Conservation (phyloP, 2,329 filamentous ascomycete species). For the Colletotrichum simmondsii region DNA sequence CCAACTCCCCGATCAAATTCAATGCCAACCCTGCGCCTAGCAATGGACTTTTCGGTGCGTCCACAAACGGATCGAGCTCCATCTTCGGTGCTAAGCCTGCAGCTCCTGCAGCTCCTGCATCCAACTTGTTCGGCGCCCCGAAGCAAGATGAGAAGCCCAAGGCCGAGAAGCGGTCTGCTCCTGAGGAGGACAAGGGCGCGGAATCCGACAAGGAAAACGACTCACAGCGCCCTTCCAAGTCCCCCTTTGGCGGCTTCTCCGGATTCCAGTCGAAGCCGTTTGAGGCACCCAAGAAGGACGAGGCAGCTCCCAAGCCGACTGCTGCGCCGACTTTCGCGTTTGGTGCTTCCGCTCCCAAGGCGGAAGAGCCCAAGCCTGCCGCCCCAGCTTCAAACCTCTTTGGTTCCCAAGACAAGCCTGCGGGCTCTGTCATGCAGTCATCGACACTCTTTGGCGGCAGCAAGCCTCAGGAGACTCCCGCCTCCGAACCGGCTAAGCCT, state of each 20-base stretch:
- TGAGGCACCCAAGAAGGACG: constrained; percentile 37
- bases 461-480: constrained; percentile 44
- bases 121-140: constrained; percentile 49
- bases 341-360: constrained; percentile 28
- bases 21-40: constrained; percentile 45
- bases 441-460: constrained; percentile 51
- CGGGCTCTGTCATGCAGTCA: constrained; percentile 40
- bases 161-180: constrained; percentile 33
- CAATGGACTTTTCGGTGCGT: constrained; percentile 35
- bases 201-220: constrained; percentile 60
- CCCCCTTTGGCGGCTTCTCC: constrained; percentile 37
- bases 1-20: constrained; percentile 66
- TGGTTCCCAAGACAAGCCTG: constrained; percentile 32
- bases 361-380: constrained; percentile 25
- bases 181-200: constrained; percentile 44
- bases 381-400: constrained; percentile 42
- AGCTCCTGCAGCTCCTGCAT: constrained; percentile 40
- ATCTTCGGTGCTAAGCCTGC: constrained; percentile 51
- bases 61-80: constrained; percentile 43
- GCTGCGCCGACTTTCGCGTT: constrained; percentile 32
- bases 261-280: constrained; percentile 47
- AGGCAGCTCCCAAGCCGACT: constrained; percentile 22
- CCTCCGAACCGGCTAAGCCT: constrained; percentile 41
- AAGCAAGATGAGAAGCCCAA: constrained; percentile 43
- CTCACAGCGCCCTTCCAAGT: constrained; percentile 48